Evolutionary conservation across 768 basidiomycete species (phyloP), one percentile per base, ranked within the genome.

Genomic region (Lyophyllum semitale): DNA sequence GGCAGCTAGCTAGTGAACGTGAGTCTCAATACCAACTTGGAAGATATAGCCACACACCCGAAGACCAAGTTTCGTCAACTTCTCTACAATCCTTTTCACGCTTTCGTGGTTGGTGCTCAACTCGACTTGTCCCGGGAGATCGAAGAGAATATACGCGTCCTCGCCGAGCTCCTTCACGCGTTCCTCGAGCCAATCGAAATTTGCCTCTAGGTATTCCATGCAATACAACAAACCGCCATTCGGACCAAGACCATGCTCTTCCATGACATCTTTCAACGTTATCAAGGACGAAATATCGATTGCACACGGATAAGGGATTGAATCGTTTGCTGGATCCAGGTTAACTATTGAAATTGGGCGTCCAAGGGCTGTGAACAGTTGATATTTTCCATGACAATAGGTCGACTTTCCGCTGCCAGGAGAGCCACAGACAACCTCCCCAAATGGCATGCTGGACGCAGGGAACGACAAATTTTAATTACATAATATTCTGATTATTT

Each of bases 141-240:
- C 97, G 69, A 99, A 97, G 32, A 99, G 77, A 35, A 98, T 82
- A 71, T 96, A 98, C 22, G 85, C 85, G 59, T 92, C 90, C 25
- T 77, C 74, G 17, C 84, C 88, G 20, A 89, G 75, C 63, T 82
- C 85, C 50, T 73, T 76, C 63, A 95, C 68, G 33, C 82, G 75
- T 51, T 80, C 83, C 70, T 91, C 84, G 9, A 96, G 78, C 87
- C 90, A 90, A 69, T 98, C 97, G 59, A 87, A 85, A 70, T 98
- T 98, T n/a, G 79, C 85, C 63, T 98, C 95, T 9, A 99, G 82
- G 65, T 98, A 97, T 66, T 98, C 95, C 83, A 97, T 90, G 67
- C 94, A 96, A 65, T 94, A 98, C 25, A 98, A 72, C 88, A 98
- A 92, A 6, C 84, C 96, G 13, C 97, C 97, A 62, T 99, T 99